These are phyloP conservation scores for Lactifluus hygrophoroides DNA, from an alignment of 768 basidiomycete species.

Conservation along the genomic window DNA sequence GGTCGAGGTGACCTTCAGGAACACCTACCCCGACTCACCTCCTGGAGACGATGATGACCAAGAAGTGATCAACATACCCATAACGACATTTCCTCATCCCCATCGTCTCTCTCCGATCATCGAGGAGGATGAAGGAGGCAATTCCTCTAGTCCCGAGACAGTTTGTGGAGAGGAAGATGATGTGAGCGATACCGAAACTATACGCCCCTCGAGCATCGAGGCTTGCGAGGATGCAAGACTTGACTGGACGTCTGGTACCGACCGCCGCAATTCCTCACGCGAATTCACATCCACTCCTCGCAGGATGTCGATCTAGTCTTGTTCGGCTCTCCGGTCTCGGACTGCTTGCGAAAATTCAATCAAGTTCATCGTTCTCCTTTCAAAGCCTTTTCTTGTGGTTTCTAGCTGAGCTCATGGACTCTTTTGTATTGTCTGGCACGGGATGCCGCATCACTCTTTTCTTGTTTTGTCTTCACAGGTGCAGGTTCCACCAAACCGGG, in stretches of 20 bases:
- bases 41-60: background rate
- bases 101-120: conserved; percentile 5
- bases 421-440: background rate
- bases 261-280: background rate
- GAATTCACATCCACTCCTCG: background rate
- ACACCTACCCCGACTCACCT: background rate
- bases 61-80: background rate
- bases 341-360: background rate
- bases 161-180: background rate
- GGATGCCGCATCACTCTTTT: conserved; percentile 2
- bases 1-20: background rate
- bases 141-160: background rate
- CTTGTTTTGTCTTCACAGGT: background rate
- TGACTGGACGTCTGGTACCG: background rate
- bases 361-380: background rate
- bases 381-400: background rate
- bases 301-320: conserved; percentile 1
- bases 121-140: conserved; percentile 1
- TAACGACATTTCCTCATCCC: conserved; percentile 3
- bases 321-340: background rate
- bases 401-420: conserved; percentile 12
- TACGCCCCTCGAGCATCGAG: background rate
- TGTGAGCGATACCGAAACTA: background rate
- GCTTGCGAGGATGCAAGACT: background rate
- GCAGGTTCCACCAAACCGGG: background rate